Evolutionary conservation across 2,329 filamentous ascomycete species (phyloP).

Genomic region (Fusarium fujikuroi): DNA sequence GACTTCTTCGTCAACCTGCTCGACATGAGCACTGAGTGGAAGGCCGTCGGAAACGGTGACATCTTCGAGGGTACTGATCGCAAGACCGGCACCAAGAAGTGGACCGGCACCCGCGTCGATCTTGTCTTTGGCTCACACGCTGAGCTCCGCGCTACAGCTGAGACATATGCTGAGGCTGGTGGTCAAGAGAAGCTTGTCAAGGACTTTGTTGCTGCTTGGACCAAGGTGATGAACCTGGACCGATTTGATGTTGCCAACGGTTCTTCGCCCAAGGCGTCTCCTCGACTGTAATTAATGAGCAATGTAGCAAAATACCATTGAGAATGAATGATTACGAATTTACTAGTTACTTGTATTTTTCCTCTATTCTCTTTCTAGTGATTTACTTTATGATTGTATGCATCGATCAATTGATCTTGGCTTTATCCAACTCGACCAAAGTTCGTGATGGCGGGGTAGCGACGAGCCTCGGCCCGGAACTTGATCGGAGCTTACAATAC

Average conservation of each 20-base stretch:
- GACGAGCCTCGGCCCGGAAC: neutral
- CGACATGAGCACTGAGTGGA: slow-evolving; percentile 74
- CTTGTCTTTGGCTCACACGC: slow-evolving; percentile 78
- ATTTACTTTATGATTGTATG: neutral
- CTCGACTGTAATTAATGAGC: slow-evolving; percentile 38
- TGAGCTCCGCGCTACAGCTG: slow-evolving; percentile 75
- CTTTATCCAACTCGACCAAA: fast-evolving
- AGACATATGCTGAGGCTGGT: slow-evolving; percentile 74
- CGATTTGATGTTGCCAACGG: slow-evolving; percentile 65
- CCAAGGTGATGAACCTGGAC: slow-evolving; percentile 80
- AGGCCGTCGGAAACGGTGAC: slow-evolving; percentile 58
- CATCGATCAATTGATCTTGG: neutral
- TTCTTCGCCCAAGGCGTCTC: slow-evolving; percentile 20
- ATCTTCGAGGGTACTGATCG: slow-evolving; percentile 73
- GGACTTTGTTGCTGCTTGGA: slow-evolving; percentile 78
- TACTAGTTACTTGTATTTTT: neutral
- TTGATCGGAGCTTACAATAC: neutral
- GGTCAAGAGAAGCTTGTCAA: slow-evolving; percentile 71
- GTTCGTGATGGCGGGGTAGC: neutral
- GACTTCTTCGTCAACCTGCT: slow-evolving; percentile 86
- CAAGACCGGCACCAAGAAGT: slow-evolving; percentile 74
- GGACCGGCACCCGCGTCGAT: slow-evolving; percentile 74
- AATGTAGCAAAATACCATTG: slow-evolving; percentile 40
- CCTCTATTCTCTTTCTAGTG: neutral
- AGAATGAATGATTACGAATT: slow-evolving; percentile 35